These are phyloP conservation scores for Fomitopsis betulina DNA, from an alignment of 1,284 basidiomycete genomes.

Conservation along the genomic window DNA sequence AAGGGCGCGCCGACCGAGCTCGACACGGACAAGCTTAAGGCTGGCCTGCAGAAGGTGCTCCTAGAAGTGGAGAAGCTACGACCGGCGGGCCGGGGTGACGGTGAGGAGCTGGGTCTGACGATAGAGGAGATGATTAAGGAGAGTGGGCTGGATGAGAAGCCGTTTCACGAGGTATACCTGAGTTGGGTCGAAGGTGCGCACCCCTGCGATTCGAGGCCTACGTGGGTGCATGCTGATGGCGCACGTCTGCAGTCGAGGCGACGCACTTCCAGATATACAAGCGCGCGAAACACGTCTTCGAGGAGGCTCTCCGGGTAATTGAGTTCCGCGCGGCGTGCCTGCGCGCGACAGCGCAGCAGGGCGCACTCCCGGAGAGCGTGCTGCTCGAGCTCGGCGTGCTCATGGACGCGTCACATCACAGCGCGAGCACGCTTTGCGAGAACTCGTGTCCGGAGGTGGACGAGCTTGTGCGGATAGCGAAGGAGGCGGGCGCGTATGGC, in stretches of 20 bases:
- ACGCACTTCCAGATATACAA: constrained; percentile 77
- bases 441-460: constrained; percentile 81
- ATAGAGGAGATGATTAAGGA: constrained; percentile 69
- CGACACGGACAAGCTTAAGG: constrained; percentile 38
- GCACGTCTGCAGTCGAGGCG: constrained; percentile 57
- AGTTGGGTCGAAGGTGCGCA: constrained; percentile 71
- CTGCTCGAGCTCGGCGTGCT: constrained; percentile 59
- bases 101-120: constrained; percentile 51
- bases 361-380: constrained; percentile 15
- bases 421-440: constrained; percentile 66
- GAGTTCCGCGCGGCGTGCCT: constrained; percentile 68
- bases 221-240: neutral
- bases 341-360: constrained; percentile 25
- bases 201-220: neutral
- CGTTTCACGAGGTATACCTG: constrained; percentile 66
- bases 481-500: constrained; percentile 70
- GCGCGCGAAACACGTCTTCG: constrained; percentile 73
- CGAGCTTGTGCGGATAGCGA: constrained; percentile 55
- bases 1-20: constrained; percentile 34
- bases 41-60: constrained; percentile 43
- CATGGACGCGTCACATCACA: constrained; percentile 76
- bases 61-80: constrained; percentile 50
- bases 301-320: constrained; percentile 76
- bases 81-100: constrained; percentile 26
- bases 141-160: constrained; percentile 50